A percentile compares a stretch with the other conserved stretches of the same genome.
phyloP scores from a whole-genome alignment of 1,284 basidiomycete genomes.

The Meira nashicola region DNA sequence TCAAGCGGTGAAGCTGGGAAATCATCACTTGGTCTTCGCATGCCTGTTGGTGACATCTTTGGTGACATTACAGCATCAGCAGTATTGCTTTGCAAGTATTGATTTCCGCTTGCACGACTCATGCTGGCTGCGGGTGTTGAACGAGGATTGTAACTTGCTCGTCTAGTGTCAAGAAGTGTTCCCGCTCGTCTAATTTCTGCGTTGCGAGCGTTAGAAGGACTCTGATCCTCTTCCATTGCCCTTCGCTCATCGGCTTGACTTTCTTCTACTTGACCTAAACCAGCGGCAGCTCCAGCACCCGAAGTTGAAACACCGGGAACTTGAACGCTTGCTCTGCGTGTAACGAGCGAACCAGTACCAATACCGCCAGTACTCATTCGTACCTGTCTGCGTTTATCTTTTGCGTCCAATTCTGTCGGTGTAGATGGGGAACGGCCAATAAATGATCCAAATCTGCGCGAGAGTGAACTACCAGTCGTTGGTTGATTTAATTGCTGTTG shows the following conservation, averaged over 20 bases:
- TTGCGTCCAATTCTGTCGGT: conserved; percentile 29
- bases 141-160: background rate
- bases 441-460: conserved; percentile 43
- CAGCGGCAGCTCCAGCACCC: background rate
- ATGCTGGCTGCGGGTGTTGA: background rate
- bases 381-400: conserved; percentile 35
- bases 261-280: conserved; percentile 11
- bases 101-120: conserved; percentile 6
- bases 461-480: conserved; percentile 23
- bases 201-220: background rate
- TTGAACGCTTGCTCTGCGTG: conserved; percentile 13
- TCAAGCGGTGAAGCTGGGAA: conserved; percentile 8
- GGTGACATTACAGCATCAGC: too few relatives aligned
- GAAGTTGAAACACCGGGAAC: background rate
- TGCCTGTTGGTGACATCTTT: too few relatives aligned
- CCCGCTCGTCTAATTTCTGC: conserved; percentile 7
- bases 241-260: background rate
- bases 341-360: conserved; percentile 3
- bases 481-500: background rate
- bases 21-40: conserved; percentile 1
- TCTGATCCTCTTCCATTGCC: background rate
- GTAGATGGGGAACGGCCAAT: conserved; percentile 37
- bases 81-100: background rate
- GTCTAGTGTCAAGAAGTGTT: background rate
- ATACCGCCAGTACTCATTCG: conserved; percentile 43